Evolutionary conservation across 2,329 filamentous ascomycete species (phyloP).

Genomic region (Coccinonectria pachysandricola): DNA sequence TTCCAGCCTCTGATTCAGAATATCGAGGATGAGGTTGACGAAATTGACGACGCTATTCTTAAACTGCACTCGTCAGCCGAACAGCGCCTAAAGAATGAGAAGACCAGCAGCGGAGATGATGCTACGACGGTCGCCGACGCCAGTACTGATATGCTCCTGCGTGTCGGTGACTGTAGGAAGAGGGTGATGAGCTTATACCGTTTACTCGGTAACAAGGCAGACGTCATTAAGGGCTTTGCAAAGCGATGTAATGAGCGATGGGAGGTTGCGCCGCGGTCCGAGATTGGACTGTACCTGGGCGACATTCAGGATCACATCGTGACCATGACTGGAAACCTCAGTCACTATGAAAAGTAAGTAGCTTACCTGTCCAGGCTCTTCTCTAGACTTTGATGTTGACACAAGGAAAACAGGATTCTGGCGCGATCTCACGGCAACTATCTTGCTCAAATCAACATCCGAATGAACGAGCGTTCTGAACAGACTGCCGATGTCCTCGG

Average conservation of each 20-base stretch:
- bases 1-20: slow-evolving; percentile 86
- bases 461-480: slow-evolving; percentile 96
- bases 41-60: slow-evolving; percentile 88
- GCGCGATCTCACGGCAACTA: slow-evolving; percentile 92
- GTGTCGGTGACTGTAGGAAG: slow-evolving; percentile 89
- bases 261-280: slow-evolving; percentile 87
- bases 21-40: slow-evolving; percentile 93
- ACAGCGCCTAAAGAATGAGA: slow-evolving; percentile 28
- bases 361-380: no score
- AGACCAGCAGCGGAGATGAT: slow-evolving; percentile 39
- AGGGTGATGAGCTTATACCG: slow-evolving; percentile 95
- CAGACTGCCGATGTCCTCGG: slow-evolving; percentile 91
- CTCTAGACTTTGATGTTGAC: no score
- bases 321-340: slow-evolving; percentile 94
- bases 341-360: slow-evolving; percentile 86
- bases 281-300: slow-evolving; percentile 94
- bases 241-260: slow-evolving; percentile 97
- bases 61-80: slow-evolving; percentile 58
- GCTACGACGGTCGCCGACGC: slow-evolving; percentile 33
- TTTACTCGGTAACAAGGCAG: slow-evolving; percentile 89
- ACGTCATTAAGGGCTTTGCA: slow-evolving; percentile 98
- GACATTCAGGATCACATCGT: slow-evolving; percentile 99
- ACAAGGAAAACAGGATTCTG: slow-evolving; percentile 73
- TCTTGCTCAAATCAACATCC: slow-evolving; percentile 97
- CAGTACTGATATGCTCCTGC: slow-evolving; percentile 75